These are phyloP conservation scores for Nyssa sinensis DNA, from an alignment of 148 eudicot species.

Conservation along the genomic window DNA sequence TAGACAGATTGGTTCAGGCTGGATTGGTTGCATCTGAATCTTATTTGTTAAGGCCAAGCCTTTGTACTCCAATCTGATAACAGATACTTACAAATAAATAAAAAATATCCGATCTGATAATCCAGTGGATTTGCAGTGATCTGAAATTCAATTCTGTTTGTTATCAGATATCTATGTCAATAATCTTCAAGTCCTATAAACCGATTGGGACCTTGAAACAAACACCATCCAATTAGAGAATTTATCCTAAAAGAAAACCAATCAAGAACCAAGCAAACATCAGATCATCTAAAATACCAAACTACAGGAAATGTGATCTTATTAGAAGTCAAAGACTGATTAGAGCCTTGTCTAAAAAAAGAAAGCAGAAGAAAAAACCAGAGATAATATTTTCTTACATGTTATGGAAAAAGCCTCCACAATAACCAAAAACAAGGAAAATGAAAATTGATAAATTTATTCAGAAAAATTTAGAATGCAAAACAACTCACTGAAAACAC, in stretches of 20 bases:
- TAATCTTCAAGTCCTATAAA: not conserved
- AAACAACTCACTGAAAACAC: not conserved
- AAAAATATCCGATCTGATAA: not conserved
- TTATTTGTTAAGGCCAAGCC: not conserved
- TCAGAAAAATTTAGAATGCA: too few relatives aligned
- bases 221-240: constrained; percentile 2
- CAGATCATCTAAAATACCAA: constrained; percentile 1
- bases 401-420: constrained; percentile 10
- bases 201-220: not conserved
- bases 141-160: too few relatives aligned
- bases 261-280: too few relatives aligned
- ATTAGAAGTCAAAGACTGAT: constrained; percentile 4
- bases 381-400: constrained; percentile 3
- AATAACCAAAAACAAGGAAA: not conserved
- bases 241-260: not conserved
- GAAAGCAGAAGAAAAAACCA: not conserved
- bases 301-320: too few relatives aligned
- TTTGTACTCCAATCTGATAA: too few relatives aligned
- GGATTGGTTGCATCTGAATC: not conserved
- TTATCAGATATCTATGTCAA: not conserved
- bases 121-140: constrained; percentile 7
- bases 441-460: too few relatives aligned
- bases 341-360: not conserved
- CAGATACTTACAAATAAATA: too few relatives aligned
- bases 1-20: not conserved